phyloP scores from a whole-genome alignment of 495 filamentous ascomycete species.

The Ramalina intermedia region DNA sequence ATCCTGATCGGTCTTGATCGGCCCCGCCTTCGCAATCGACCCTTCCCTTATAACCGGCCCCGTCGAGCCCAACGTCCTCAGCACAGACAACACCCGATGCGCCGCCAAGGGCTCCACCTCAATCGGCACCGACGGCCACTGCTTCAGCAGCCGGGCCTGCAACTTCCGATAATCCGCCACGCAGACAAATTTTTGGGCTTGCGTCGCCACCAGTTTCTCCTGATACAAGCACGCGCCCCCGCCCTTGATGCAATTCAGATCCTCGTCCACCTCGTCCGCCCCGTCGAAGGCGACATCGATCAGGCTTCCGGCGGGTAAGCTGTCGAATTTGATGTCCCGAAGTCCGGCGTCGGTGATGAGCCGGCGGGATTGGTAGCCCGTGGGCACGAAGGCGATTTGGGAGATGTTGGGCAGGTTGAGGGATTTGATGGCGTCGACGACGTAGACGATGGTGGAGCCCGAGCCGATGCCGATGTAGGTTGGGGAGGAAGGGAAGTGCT shows the following conservation, averaged over 20 bases:
- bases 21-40: slow-evolving; percentile 55
- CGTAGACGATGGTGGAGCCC: slow-evolving; percentile 86
- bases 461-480: slow-evolving; percentile 83
- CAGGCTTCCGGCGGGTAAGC: slow-evolving; percentile 40
- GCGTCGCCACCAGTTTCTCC: slow-evolving; percentile 85
- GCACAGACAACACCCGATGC: slow-evolving; percentile 48
- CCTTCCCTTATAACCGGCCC: slow-evolving; percentile 56
- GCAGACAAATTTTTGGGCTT: slow-evolving; percentile 78
- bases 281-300: slow-evolving; percentile 88
- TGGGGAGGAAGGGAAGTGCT: slow-evolving; percentile 61
- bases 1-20: slow-evolving; percentile 82
- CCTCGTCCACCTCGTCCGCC: slow-evolving; percentile 91
- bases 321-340: slow-evolving; percentile 60
- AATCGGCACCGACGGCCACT: slow-evolving; percentile 77
- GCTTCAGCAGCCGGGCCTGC: slow-evolving; percentile 56
- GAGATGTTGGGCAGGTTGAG: slow-evolving; percentile 40
- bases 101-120: slow-evolving; percentile 80
- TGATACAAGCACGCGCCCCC: slow-evolving; percentile 95
- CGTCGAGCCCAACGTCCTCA: slow-evolving; percentile 54
- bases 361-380: slow-evolving; percentile 69
- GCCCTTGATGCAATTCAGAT: slow-evolving; percentile 93
- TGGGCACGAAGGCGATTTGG: slow-evolving; percentile 73
- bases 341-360: slow-evolving; percentile 68
- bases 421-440: slow-evolving; percentile 82
- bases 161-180: slow-evolving; percentile 91